These are phyloP conservation scores for Solanum acaule DNA, from an alignment of 257 asterid genomes.

Conservation along the genomic window DNA sequence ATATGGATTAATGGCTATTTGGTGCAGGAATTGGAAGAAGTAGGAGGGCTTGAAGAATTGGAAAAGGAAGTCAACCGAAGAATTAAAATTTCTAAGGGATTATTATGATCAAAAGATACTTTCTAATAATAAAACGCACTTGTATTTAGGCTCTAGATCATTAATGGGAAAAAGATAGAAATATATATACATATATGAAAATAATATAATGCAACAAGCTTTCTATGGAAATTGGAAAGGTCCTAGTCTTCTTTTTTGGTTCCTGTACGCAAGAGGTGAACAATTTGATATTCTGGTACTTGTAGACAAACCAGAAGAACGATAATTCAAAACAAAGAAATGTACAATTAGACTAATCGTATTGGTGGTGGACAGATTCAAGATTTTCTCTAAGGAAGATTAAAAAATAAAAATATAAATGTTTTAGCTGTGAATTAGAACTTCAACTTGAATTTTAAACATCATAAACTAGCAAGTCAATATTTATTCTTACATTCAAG, in stretches of 20 bases:
- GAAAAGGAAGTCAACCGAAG: constrained; percentile 66
- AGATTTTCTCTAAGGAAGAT: too few species aligned
- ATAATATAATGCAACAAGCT: background rate
- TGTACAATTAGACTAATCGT: background rate
- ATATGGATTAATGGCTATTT: background rate
- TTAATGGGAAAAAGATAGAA: background rate
- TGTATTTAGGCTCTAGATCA: background rate
- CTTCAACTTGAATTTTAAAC: too few species aligned
- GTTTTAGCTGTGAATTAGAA: too few species aligned
- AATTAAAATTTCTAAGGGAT: constrained; percentile 38
- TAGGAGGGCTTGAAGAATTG: constrained; percentile 70
- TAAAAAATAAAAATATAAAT: too few species aligned
- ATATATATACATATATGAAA: background rate
- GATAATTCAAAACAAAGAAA: background rate
- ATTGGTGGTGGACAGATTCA: background rate
- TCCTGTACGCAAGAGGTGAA: background rate
- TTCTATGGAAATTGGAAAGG: background rate
- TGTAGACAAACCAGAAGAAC: background rate
- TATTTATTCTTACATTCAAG: too few species aligned
- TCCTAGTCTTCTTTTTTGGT: background rate
- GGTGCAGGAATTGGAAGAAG: constrained; percentile 75
- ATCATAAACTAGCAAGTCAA: too few species aligned
- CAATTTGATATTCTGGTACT: background rate
- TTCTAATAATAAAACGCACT: background rate
- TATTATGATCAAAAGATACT: constrained; percentile 2